These are phyloP conservation scores for Curvularia verruculosa DNA, from an alignment of 2,329 filamentous ascomycete genomes.

Conservation along the genomic window DNA sequence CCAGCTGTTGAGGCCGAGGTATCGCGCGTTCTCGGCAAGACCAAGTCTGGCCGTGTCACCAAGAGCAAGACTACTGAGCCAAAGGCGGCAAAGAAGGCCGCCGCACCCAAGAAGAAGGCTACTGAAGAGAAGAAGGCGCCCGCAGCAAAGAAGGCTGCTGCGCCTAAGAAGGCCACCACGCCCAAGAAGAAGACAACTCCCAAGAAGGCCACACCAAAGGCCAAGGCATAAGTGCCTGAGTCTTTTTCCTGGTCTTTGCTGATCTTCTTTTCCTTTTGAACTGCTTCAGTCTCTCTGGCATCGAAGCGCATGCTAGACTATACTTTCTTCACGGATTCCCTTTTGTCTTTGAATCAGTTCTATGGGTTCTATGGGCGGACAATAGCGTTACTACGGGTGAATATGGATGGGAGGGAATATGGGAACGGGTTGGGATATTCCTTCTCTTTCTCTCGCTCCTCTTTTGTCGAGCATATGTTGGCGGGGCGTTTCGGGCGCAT, in stretches of 20 bases:
- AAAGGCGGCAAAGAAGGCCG: constrained; percentile 9
- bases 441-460: constrained; percentile 11
- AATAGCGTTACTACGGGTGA: constrained; percentile 8
- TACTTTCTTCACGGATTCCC: constrained; percentile 16
- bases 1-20: constrained; percentile 72
- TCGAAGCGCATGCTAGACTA: constrained; percentile 15
- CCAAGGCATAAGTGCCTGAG: constrained; percentile 36
- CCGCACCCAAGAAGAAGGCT: constrained; percentile 40
- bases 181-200: constrained; percentile 57
- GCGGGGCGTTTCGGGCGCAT: constrained; percentile 33
- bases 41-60: constrained; percentile 83
- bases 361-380: constrained; percentile 16
- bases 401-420: background rate
- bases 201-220: constrained; percentile 54
- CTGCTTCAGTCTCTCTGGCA: constrained; percentile 14
- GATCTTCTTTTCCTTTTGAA: constrained; percentile 33
- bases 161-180: constrained; percentile 52
- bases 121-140: constrained; percentile 44
- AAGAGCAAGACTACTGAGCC: constrained; percentile 63
- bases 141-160: constrained; percentile 46
- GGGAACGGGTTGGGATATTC: constrained; percentile 21
- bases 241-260: constrained; percentile 32
- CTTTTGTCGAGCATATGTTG: constrained; percentile 21
- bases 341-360: constrained; percentile 28
- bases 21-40: constrained; percentile 72